Evolutionary conservation across 176 grass and related monocot genomes (phyloP), one percentile per base, ranked within the genome.

Genomic region (Avena sativa): DNA sequence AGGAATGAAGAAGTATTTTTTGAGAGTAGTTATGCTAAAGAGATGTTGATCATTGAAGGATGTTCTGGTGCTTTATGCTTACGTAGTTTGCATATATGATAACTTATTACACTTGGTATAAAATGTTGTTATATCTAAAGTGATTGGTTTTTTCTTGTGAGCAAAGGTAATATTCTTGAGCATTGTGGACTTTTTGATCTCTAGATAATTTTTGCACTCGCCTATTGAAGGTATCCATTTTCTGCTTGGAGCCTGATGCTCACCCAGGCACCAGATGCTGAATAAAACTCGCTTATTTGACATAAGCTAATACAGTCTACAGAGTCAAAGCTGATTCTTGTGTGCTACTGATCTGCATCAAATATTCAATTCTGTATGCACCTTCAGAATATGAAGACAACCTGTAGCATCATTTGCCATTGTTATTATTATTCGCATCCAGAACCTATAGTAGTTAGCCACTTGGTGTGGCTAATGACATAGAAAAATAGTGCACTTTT

Each of bases 181-280:
- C 6, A 10, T 17, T 71, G 23, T 47, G 21, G 47, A 9, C n/a
- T 59, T 67, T 48, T 50, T 40, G 2, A 8, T 56, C 72, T 71
- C 43, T 52, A 80, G 10, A 80, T 3, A 80, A 55, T 60, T 19
- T 49, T 15, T 67, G 32, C 48, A 64, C 19, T 19, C 28, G 53
- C 53, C 30, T 66, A 65, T 56, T 28, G 11, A 64, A 23, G 56
- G 46, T 30, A 84, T 20, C 12, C 8, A 51, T 63, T 79, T 16
- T 55, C 13, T 53, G 25, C 13, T 74, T 30, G 66, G 55, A 85
- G 20, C 30, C 72, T 89, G 46, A 84, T 80, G 67, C 52, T 78
- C 11, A 6, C 25, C 47, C 36, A 74, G 5, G 14, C 21, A 66
- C 55, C 67, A 85, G 48, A 12, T 65, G 20, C 34, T 1, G 3